Evolutionary conservation across 2,329 filamentous ascomycete genomes (phyloP), one percentile per base, ranked within the genome.

Genomic region (Sclerotinia borealis): DNA sequence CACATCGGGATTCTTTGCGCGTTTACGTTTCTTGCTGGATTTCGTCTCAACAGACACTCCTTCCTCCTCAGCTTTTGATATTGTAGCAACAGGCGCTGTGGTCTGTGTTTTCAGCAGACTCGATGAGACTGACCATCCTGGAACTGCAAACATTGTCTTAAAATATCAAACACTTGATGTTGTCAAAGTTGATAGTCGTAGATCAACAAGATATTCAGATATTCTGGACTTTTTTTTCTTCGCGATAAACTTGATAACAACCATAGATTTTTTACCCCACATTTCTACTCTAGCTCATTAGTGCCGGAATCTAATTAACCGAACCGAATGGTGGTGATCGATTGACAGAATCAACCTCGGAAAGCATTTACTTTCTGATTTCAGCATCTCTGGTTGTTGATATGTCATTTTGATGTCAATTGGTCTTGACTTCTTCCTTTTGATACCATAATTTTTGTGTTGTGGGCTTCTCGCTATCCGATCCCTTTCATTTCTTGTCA

Each of bases 51-150:
- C 37, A 19, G 48, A 8, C 8, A 68, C 56, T 75, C 66, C 59
- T 73, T 56, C 54, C 71, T 59, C 41, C n/a, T 48, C 51, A 31
- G 19, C 17, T 15, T 50, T 59, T 50, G 61, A 31, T 9, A n/a
- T 19, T 9, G 47, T 45, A 19, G 63, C 56, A 1, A 52, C 51
- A 13, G 65, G 43, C 25, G 69, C 69, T 39, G 67, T 49, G 22
- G 74, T 72, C 77, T 96, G 91, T 36, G 85, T 77, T 76, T 91
- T 92, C 67, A 96, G 84, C 59, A 79, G 79, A 68, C 86, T 84
- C 66, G 88, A 83, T 63, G 91, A 85, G 41, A 97, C 82, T 45
- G 91, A 91, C 93, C 93, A 97, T 70, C 95, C 95, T 72, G 91
- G 90, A 36, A 98, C 93, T 11, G 92, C 88, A 76, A 98, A 98